Base-by-base conservation (phyloP, 2,329 filamentous ascomycete species). In the Sarocladium brachiariae region DNA sequence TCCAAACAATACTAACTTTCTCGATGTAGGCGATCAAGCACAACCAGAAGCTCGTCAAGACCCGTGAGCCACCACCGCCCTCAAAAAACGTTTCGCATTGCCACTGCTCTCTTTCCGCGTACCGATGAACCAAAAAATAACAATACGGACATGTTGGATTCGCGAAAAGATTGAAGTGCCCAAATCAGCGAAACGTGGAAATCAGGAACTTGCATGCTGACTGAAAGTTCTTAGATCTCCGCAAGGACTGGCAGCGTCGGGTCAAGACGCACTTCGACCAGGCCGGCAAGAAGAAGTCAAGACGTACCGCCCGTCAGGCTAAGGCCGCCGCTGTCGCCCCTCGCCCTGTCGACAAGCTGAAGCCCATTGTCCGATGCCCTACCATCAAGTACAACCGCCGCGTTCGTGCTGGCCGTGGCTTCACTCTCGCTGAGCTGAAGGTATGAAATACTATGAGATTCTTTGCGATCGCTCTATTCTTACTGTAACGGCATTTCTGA, bases 241-340 rank as follows among this genome's bases (percentile, higher is more conserved):
- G 89, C 80, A 96, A 96, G 89, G 91, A 99, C 83, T 99, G 93
- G 93, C 91, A 97, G 78, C 89, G 90, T 80, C 89, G 91, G 79
- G 93, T 99, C 72, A 89, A 90, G 78, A 88, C 89, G 77, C 93
- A 99, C 84, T 99, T 99, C 81, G 90, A 99, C 83, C 93, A 97
- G 90, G 92, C 93, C 73, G 93, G 92, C 73, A 89, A 90, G 78
- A 99, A 99, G 86, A 83, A 86, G 75, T 84, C 86, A 74, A 87
- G 93, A 76, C 86, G 93, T 68, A 82, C 88, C 74, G 88, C 90
- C 64, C 92, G 93, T 75, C 83, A 89, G 71, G 84, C 86, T 66
- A 99, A 97, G 87, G 92, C 92, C 69, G 91, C 90, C 66, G 86
- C 89, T 68, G 80, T 97, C 69, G 93, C 93, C 70, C 93, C 93